Evolutionary conservation across 108 stramenopile genomes (phyloP), one percentile per base, ranked within the genome.

Genomic region (Tribonema minus): DNA sequence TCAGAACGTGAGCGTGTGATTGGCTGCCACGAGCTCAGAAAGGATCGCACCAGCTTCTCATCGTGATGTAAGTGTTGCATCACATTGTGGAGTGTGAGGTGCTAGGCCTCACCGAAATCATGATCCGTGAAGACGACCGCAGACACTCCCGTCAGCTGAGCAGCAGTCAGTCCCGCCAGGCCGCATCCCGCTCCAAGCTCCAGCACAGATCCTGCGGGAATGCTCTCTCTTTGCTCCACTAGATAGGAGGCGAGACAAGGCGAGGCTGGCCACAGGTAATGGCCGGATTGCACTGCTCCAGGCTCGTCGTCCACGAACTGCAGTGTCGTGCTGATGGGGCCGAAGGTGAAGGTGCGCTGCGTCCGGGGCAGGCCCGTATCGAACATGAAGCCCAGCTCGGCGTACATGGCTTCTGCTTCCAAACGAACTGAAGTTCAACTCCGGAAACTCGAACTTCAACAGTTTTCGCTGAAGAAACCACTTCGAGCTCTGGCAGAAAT

Each of bases 361-460:
- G 72, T 68, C 63, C 74, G 74, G 3, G 72, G 64, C 12, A 74
- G 76, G 6, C 32, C 76, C 64, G 25, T 35, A 65, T 78, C 76
- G 76, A 78, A 78, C 76, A 78, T 78, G 71, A 78, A 78, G 9
- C 76, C 76, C 29, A 78, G 58, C 76, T 75, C n/a, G n/a, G n/a
- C n/a, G n/a, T n/a, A n/a, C n/a, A n/a, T n/a, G n/a, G n/a, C n/a
- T n/a, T n/a, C n/a, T n/a, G n/a, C n/a, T n/a, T n/a, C n/a, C n/a
- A n/a, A n/a, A n/a, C n/a, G n/a, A n/a, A n/a, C n/a, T n/a, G n/a
- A n/a, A n/a, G n/a, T n/a, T n/a, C n/a, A n/a, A n/a, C n/a, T n/a
- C n/a, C n/a, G n/a, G n/a, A n/a, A n/a, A n/a, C n/a, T n/a, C n/a
- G n/a, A n/a, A n/a, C n/a, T n/a, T n/a, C n/a, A n/a, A n/a, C n/a